Evolutionary conservation across 257 asterid species (phyloP), one percentile per base, ranked within the genome.

Genomic region (Lycium ferocissimum): DNA sequence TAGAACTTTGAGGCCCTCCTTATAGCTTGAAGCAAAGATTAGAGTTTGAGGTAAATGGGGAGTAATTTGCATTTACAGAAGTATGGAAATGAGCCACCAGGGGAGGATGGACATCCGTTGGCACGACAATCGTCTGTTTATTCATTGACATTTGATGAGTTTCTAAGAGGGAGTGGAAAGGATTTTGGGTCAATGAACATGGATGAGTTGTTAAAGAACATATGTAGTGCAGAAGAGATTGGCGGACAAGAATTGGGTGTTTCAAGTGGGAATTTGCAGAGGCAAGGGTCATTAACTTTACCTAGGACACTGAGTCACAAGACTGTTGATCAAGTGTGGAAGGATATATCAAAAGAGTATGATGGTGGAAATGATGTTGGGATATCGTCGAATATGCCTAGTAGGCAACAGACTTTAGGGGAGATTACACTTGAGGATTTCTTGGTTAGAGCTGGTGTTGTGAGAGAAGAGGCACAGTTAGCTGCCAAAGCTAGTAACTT

Each of bases 321-420:
- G 85, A 97, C 99, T 47, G 99, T 97, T 22, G 99, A 95, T 59
- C 98, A 95, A 89, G 98, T 97, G 14, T 97, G 99, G 99, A 89
- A 82, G 79, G 97, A 95, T 84, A 90, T 97, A 84, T 85, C 93
- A 0, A 94, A 92, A 84, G 99, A 40, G 6, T 6, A 40, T 40
- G 45, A 6, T 3, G 6, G 6, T 66, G 86, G 22, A 20, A 79
- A 51, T 83, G 59, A 38, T 70, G 87, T 66, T 79, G 85, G 87
- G 87, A 83, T n/a, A 87, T 88, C 35, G 33, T 83, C 91, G 14
- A 88, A 85, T 70, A 59, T 91, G 85, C 92, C 95, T 10, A 94
- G 92, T 70, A 92, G 93, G 89, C 93, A 97, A 81, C 94, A 84
- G 6, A 94, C 98, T 57, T 88, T 97, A 62, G 97, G 99, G 33